phyloP scores from a whole-genome alignment of 257 asterid species.

The Rubia yunnanensis region DNA sequence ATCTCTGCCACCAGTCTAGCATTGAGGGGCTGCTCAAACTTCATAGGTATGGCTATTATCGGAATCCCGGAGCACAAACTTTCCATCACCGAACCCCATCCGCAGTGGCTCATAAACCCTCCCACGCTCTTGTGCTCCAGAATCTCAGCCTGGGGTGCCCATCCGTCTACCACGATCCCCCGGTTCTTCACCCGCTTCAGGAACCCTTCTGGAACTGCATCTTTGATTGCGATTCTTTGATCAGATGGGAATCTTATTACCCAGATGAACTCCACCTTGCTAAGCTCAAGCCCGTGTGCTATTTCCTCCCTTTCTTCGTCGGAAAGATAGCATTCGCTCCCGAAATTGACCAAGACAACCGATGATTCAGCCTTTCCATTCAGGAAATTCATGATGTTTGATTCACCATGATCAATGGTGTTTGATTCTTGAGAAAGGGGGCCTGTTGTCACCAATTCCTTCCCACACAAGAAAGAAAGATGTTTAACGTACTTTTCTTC shows the following conservation, averaged over 20 bases:
- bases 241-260: conserved; percentile 2
- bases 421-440: conserved; percentile 13
- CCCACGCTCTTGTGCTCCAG: conserved; percentile 3
- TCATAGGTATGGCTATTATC: conserved; percentile 5
- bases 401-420: not conserved
- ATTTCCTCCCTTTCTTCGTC: conserved; percentile 13
- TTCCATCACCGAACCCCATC: conserved; percentile 16
- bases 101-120: conserved; percentile 18
- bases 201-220: conserved; percentile 16
- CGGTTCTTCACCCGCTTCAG: conserved; percentile 7
- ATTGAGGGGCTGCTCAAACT: conserved; percentile 11
- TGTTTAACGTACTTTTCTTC: conserved; percentile 15
- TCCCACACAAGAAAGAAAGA: conserved; percentile 5
- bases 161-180: conserved; percentile 10
- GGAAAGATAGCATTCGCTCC: conserved; percentile 7
- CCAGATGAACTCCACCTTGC: conserved; percentile 11
- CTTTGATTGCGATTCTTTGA: not conserved
- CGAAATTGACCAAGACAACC: conserved; percentile 7
- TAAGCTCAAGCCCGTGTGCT: conserved; percentile 13
- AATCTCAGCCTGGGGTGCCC: conserved; percentile 20
- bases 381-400: not conserved
- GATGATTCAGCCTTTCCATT: conserved; percentile 2
- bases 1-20: conserved; percentile 4
- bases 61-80: conserved; percentile 7
- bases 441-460: conserved; percentile 7